A percentile compares a stretch with the other conserved stretches of the same genome.
Evolutionary conservation across 2,329 filamentous ascomycete genomes (phyloP).

Genomic region (Arthrocladium fulminans): DNA sequence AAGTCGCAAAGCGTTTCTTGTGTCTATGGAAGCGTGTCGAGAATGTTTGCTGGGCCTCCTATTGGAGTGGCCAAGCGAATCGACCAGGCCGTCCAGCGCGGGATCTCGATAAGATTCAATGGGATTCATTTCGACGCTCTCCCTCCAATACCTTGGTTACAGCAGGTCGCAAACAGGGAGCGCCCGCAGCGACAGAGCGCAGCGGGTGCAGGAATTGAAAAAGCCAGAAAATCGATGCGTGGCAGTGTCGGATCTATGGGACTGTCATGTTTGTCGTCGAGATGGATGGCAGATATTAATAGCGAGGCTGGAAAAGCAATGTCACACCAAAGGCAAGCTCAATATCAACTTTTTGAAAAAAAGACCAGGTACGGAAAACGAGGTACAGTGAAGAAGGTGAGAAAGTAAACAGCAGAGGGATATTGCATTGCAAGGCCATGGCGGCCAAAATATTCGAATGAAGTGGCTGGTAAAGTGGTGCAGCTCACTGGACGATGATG

Average conservation of each 20-base stretch:
- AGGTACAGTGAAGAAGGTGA: not conserved
- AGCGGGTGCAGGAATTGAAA: not conserved
- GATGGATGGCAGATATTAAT: not conserved
- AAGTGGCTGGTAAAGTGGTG: slow-evolving; percentile 1
- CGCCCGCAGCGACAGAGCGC: too few species aligned
- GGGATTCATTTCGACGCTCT: slow-evolving; percentile 22
- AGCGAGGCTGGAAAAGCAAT: not conserved
- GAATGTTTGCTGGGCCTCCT: slow-evolving; percentile 7
- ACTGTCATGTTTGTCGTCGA: not conserved
- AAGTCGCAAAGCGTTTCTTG: slow-evolving; percentile 15
- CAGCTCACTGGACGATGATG: slow-evolving; percentile 1
- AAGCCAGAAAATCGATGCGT: not conserved
- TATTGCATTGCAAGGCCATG: not conserved
- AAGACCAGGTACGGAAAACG: too few species aligned
- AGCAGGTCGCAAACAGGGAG: not conserved
- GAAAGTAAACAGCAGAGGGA: not conserved
- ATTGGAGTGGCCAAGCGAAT: slow-evolving; percentile 9
- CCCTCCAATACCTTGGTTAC: not conserved
- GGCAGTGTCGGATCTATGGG: not conserved
- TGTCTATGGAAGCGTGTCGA: slow-evolving; percentile 9
- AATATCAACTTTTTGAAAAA: too few species aligned
- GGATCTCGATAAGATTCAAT: slow-evolving; percentile 21
- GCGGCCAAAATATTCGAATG: not conserved
- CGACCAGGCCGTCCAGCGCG: slow-evolving; percentile 16
- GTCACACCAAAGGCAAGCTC: not conserved